Evolutionary conservation across 2,329 filamentous ascomycete genomes (phyloP).

Genomic region (Escovopsis sp.): DNA sequence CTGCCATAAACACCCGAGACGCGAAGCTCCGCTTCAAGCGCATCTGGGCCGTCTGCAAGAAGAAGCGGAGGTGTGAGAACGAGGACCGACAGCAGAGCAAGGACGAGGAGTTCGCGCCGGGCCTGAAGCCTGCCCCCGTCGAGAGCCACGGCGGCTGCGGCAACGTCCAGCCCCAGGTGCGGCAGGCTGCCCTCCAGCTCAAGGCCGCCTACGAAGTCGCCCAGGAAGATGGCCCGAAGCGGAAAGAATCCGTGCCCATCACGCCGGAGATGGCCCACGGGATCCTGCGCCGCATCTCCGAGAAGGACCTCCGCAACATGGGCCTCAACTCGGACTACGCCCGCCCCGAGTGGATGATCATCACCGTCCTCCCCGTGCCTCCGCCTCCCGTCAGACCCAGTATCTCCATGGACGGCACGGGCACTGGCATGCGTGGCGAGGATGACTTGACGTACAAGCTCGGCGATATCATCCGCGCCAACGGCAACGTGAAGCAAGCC

Average conservation of each 20-base stretch:
- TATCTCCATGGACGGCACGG: conserved; percentile 92
- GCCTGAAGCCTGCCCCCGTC: conserved; percentile 35
- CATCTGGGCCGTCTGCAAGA: conserved; percentile 86
- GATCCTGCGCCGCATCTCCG: conserved; percentile 73
- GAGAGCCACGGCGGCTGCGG: conserved; percentile 79
- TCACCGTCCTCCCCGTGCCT: conserved; percentile 88
- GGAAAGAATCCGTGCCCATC: conserved; percentile 67
- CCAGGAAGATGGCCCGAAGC: conserved; percentile 54
- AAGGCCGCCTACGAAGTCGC: conserved; percentile 55
- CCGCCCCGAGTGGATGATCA: conserved; percentile 94
- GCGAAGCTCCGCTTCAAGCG: conserved; percentile 88
- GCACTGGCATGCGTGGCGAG: conserved; percentile 84
- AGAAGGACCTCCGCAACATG: conserved; percentile 70
- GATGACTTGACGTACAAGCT: conserved; percentile 99
- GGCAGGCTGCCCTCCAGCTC: conserved; percentile 73
- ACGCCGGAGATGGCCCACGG: conserved; percentile 73
- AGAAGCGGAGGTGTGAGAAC: conserved; percentile 71
- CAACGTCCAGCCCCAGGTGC: conserved; percentile 76
- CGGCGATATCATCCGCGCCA: conserved; percentile 94
- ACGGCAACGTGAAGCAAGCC: conserved; percentile 83
- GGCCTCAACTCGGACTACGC: conserved; percentile 91
- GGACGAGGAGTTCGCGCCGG: conserved; percentile 51
- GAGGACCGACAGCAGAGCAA: conserved; percentile 56
- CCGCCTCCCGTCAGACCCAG: conserved; percentile 91
- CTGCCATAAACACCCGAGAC: conserved; percentile 73